Base-by-base conservation (phyloP, 768 basidiomycete species). In the Suillus sp. region DNA sequence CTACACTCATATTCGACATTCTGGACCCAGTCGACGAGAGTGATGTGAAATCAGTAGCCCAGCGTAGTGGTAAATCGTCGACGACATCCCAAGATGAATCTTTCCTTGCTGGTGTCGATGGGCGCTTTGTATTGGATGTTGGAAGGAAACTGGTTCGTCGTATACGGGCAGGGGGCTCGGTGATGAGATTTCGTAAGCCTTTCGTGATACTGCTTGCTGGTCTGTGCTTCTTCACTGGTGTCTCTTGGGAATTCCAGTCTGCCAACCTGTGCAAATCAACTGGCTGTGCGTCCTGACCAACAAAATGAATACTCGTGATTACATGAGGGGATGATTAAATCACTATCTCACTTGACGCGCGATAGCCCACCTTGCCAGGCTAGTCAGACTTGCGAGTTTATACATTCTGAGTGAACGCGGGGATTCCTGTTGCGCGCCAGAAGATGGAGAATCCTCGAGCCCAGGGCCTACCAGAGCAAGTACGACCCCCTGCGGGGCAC, bases 11-110 rank as follows among this genome's bases (percentile, higher is more conserved):
- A 62, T 81, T 84, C 32, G 80, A 76, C 50, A 93, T 75, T 51
- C 91, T 81, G 30, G 91, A 90, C 3, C 89, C 85, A 30, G 82
- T 74, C 2, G 83, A 75, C 5, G 91, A 91, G n/a, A 95, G 82
- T 0, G 91, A 87, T 2, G 92, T 90, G 70, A 84, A 94, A 72
- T 95, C 93, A 0, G 89, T 89, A n/a, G 92, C 91, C 93, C 93
- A 95, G 37, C 90, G 84, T 51, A 93, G 69, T 2, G 91, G 90
- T 10, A 90, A 76, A 55, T 85, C 84, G 14, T 93, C 91, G 1
- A 92, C 80, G 7, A 92, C 70, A 71, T 93, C 92, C 92, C 91
- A 89, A 35, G 77, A 79, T 14, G 84, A 81, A 55, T 86, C 85
- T 51, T 76, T 77, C 11, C 81, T 75, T 37, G 79, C 68, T 32